These are phyloP conservation scores for Trypanosoma scelopori DNA, from an alignment of 208 protist genomes.

Conservation along the genomic window DNA sequence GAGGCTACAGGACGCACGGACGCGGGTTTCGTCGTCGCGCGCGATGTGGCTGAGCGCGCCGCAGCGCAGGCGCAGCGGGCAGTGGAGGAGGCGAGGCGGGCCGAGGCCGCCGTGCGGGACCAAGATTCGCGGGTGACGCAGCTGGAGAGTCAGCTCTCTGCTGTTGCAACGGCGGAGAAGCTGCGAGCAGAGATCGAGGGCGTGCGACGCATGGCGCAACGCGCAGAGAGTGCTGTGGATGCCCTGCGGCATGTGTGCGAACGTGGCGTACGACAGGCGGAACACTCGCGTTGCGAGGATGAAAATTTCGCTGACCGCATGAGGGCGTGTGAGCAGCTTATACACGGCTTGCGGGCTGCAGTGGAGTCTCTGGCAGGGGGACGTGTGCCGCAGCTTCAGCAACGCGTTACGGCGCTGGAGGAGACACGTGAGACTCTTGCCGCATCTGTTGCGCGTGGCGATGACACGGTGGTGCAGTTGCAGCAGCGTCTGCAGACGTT, in stretches of 20 bases:
- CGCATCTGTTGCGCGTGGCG: conserved; percentile 15
- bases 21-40: conserved; percentile 29
- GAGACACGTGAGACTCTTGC: conserved; percentile 20
- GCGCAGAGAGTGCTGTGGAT: conserved; percentile 66
- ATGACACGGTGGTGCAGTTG: conserved; percentile 17
- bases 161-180: conserved; percentile 49
- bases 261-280: conserved; percentile 45
- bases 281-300: conserved; percentile 32
- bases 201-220: conserved; percentile 45
- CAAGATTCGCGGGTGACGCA: conserved; percentile 58
- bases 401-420: conserved; percentile 27
- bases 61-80: conserved; percentile 36
- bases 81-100: conserved; percentile 44
- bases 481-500: conserved; percentile 44
- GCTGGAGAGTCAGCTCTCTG: conserved; percentile 60
- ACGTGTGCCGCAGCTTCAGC: conserved; percentile 28
- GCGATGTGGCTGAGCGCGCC: conserved; percentile 35
- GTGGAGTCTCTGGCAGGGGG: conserved; percentile 12
- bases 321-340: conserved; percentile 35
- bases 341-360: conserved; percentile 16
- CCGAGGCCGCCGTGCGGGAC: conserved; percentile 61
- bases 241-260: conserved; percentile 45
- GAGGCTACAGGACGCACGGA: conserved; percentile 45
- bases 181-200: conserved; percentile 67
- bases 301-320: conserved; percentile 32